phyloP scores from a whole-genome alignment of 768 basidiomycete species.

The Hygrophoropsis aurantiaca region DNA sequence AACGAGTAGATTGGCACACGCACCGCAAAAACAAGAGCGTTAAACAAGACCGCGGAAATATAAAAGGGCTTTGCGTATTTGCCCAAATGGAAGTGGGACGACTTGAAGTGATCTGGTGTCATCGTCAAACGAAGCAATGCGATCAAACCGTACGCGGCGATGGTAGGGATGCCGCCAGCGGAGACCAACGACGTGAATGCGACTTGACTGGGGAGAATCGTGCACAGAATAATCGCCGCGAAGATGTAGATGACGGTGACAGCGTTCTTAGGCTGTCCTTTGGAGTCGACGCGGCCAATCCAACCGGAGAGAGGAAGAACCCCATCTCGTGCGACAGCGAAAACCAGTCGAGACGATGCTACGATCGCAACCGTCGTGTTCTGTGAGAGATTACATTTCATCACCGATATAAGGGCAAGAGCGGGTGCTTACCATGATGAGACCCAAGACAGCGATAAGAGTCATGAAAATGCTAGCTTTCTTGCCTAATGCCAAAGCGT shows the following conservation, averaged over 20 bases:
- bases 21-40: conserved; percentile 71
- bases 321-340: conserved; percentile 93
- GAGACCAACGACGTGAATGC: conserved; percentile 91
- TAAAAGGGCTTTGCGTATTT: conserved; percentile 69
- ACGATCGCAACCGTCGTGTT: conserved; percentile 88
- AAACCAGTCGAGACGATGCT: conserved; percentile 85
- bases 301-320: conserved; percentile 81
- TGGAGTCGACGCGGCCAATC: conserved; percentile 72
- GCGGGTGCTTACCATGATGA: conserved; percentile 70
- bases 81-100: conserved; percentile 74
- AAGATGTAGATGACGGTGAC: conserved; percentile 87
- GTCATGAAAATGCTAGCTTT: conserved; percentile 87
- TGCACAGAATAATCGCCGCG: conserved; percentile 73
- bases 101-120: conserved; percentile 74
- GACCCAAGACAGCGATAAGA: conserved; percentile 75
- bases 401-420: not conserved
- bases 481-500: conserved; percentile 79
- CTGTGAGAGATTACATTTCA: conserved; percentile 32
- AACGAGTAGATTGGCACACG: conserved; percentile 25
- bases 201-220: conserved; percentile 86
- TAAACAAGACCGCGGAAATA: conserved; percentile 65
- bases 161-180: conserved; percentile 82
- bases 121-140: conserved; percentile 71
- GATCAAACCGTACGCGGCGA: conserved; percentile 86
- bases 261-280: conserved; percentile 80